Base-by-base conservation (phyloP, 768 basidiomycete genomes). In the Amyloporia xantha region DNA sequence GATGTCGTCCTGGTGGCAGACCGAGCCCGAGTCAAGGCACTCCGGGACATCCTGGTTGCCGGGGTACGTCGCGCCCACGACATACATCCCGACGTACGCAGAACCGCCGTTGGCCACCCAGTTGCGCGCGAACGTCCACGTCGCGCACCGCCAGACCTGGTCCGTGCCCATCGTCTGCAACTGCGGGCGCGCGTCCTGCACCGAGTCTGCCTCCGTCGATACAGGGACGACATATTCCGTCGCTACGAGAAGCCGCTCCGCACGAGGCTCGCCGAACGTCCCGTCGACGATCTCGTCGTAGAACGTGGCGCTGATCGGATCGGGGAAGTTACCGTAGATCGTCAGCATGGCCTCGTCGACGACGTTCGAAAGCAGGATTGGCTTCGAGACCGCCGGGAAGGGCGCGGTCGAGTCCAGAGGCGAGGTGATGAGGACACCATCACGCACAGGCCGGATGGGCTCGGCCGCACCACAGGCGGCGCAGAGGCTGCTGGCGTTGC, bases 1-100 rank as follows among this genome's bases (percentile, higher is more conserved):
- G 51, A 91, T 90, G 59, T 91, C 89, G 61, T 90, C 88, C 62
- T 89, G 76, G 62, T 89, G 87, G 65, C 87, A 90, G 33, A 88
- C 81, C 26, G 68, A 64, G 28, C 80, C 82, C 25, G 69, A 28
- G 54, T 73, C 62, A 4, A 70, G 72, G 66, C 87, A 90, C 60
- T 73, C 79, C 0, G 77, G 57, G 40, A 78, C 67, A 1, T 49
- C 69, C 35, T 71, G 70, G 66, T 88, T 90, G 36, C 74, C 75
- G 10, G 84, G 80, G 63, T 88, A 86, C n/a, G 82, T 78, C 19
- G 83, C 76, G 21, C 87, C 87, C 33, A 82, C 65, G 40, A 69
- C 66, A 61, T 78, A 88, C 52, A 79, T 54, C 24, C 83, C 86
- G 17, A 86, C 82, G 57, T 72, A 87, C n/a, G 76, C 84, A 30